A percentile compares a stretch with the other conserved stretches of the same genome.
Evolutionary conservation across 1,284 basidiomycete genomes (phyloP).

Genomic region (Trichosporon asahii): DNA sequence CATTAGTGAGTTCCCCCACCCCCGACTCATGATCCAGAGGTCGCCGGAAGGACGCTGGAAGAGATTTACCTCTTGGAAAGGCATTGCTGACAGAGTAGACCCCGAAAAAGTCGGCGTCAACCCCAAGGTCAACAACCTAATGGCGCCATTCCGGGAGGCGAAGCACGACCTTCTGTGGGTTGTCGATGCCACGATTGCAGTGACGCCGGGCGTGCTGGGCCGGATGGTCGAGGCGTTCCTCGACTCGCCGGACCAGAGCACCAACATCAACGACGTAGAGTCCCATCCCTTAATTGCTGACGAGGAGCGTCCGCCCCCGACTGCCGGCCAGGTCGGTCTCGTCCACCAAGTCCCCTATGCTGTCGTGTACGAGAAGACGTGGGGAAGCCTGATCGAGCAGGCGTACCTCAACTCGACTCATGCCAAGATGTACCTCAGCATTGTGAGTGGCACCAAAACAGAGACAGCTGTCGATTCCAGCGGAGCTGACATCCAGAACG

Average conservation of each 20-base stretch:
- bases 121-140: constrained; percentile 96
- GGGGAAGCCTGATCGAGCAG: constrained; percentile 84
- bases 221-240: constrained; percentile 71
- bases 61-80: background rate
- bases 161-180: constrained; percentile 92
- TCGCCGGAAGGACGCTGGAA: background rate
- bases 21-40: background rate
- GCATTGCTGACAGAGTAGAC: constrained; percentile 34
- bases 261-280: constrained; percentile 33
- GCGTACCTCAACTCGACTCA: constrained; percentile 96
- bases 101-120: constrained; percentile 71
- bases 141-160: constrained; percentile 75
- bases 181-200: constrained; percentile 86
- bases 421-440: constrained; percentile 98
- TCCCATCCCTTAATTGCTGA: constrained; percentile 32
- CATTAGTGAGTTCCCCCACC: constrained; percentile 60
- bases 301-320: constrained; percentile 32
- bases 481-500: constrained; percentile 38
- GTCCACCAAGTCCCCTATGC: constrained; percentile 97
- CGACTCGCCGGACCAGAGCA: constrained; percentile 17
- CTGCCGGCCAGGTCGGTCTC: constrained; percentile 62
- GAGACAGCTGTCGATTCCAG: background rate
- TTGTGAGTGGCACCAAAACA: constrained; percentile 53
- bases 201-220: constrained; percentile 73
- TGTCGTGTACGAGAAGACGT: constrained; percentile 61